A percentile compares a stretch with the other conserved stretches of the same genome.
Evolutionary conservation across 2,329 filamentous ascomycete species (phyloP).

Genomic region (Colletotrichum endophyticum): DNA sequence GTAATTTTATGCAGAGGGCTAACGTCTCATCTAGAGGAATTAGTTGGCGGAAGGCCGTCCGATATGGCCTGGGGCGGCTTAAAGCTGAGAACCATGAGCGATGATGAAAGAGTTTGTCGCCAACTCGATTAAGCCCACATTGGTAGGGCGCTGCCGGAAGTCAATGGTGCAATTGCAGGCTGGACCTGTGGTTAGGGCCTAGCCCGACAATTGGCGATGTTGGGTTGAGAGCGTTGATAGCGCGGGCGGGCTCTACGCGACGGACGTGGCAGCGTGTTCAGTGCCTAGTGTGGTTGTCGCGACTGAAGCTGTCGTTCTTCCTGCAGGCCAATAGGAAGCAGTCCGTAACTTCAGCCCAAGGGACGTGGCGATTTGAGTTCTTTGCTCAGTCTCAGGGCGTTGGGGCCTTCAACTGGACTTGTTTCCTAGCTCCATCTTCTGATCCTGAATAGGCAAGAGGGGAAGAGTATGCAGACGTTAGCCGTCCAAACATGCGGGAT

Average conservation of each 20-base stretch:
- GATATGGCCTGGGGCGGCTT: background rate
- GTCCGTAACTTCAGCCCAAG: background rate
- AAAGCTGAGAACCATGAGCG: background rate
- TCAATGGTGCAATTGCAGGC: background rate
- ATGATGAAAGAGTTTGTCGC: background rate
- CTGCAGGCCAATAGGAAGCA: background rate
- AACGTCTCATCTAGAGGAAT: conserved; percentile 19
- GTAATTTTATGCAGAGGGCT: conserved; percentile 18
- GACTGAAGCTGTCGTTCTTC: background rate
- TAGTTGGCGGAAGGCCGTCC: background rate
- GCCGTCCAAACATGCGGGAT: background rate
- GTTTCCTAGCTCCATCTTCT: background rate
- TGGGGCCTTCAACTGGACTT: background rate
- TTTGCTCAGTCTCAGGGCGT: background rate
- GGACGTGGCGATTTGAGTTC: background rate
- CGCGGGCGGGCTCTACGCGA: background rate
- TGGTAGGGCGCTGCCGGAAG: background rate
- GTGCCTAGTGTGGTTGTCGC: background rate
- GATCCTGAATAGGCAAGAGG: background rate
- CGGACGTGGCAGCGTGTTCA: background rate
- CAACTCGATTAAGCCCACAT: background rate
- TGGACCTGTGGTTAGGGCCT: background rate
- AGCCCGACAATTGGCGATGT: background rate
- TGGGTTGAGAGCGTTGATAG: background rate
- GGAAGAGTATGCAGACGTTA: background rate